Evolutionary conservation across 1,284 basidiomycete genomes (phyloP), one percentile per base, ranked within the genome.

Genomic region (Fomitopsis betulina): DNA sequence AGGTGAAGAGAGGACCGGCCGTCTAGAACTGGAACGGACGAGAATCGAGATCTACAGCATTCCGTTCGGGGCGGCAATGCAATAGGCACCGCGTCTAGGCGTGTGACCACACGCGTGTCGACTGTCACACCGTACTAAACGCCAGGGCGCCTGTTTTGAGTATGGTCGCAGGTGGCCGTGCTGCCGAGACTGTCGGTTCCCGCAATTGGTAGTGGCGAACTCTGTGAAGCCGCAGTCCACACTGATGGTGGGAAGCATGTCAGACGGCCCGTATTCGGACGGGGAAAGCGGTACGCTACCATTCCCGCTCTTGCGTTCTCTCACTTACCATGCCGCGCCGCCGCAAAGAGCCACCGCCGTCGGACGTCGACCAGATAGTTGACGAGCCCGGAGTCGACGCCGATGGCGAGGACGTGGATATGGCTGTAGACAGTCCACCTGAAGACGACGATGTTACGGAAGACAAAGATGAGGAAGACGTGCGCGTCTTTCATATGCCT

Each of bases 371-470:
- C 35, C 65, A 62, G 37, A 61, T 65, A 38, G 63, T 68, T 32
- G 63, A 67, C n/a, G 70, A 70, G 12, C 60, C 63, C 60, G 68
- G 68, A 30, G 58, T 65, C 6, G 72, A 70, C 42, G 62, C 58
- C 6, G 62, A 66, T 2, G 65, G 56, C 12, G 65, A 67, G 39
- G 63, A 65, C 30, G 60, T 65, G 49, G 66, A 67, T 63, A 50
- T 72, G 63, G 53, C 72, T 7, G 65, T 60, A 21, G 64, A 67
- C 27, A 63, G 68, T 3, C 71, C 49, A 2, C 71, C 49, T 1
- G 49, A 70, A 1, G 73, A 73, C 30, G 75, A 75, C 13, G 73
- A 72, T 3, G 66, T 69, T 4, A 69, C 58, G 1, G 67, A 69
- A 54, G 73, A 66, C 61, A 71, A 67, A 49, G 72, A 65, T 55